Base-by-base conservation (phyloP, 352 stramenopile genomes). In the Proteromonas lacertae region DNA sequence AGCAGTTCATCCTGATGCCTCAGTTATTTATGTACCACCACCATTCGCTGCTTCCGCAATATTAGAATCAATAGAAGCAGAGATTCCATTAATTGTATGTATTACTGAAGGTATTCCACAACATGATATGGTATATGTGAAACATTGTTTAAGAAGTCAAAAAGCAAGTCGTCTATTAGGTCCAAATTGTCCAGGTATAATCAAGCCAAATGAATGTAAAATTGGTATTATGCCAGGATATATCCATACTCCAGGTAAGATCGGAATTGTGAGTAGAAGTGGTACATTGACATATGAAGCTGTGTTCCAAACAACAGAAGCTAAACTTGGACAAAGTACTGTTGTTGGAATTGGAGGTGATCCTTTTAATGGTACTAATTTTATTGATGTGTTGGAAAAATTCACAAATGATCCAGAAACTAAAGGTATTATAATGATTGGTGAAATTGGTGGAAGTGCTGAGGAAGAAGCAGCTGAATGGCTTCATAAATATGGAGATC, bases 171-270 rank as follows among this genome's bases (percentile, higher is more conserved):
- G n/a, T n/a, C n/a, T n/a, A n/a, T n/a, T n/a, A n/a, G n/a, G n/a
- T n/a, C n/a, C n/a, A n/a, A n/a, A n/a, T n/a, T n/a, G n/a, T n/a
- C n/a, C n/a, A n/a, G n/a, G n/a, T n/a, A n/a, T n/a, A 50, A 99
- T 99, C 66, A 99, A 96, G 62, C 81, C 87, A 0, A 80, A 79
- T 32, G 87, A 97, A 62, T 95, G 78, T 55, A 99, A 99, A 58
- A 87, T 97, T 61, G 86, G 87, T 40, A 98, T 98, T 59, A 98
- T 98, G 86, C 87, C 87, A 38, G 87, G 83, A 36, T 92, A 96
- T 65, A 96, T 98, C 30, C 84, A 96, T 59, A 66, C 64, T 50
- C 64, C 65, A 42, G 84, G 87, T 35, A 94, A 92, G 57, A 90
- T 98, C 50, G 87, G 87, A 46, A 84, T 96, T 36, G 87, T 98